Percentiles rank a stretch among this genome's conserved stretches.
phyloP scores from a whole-genome alignment of 768 basidiomycete genomes.

The Agrocybe praecox region DNA sequence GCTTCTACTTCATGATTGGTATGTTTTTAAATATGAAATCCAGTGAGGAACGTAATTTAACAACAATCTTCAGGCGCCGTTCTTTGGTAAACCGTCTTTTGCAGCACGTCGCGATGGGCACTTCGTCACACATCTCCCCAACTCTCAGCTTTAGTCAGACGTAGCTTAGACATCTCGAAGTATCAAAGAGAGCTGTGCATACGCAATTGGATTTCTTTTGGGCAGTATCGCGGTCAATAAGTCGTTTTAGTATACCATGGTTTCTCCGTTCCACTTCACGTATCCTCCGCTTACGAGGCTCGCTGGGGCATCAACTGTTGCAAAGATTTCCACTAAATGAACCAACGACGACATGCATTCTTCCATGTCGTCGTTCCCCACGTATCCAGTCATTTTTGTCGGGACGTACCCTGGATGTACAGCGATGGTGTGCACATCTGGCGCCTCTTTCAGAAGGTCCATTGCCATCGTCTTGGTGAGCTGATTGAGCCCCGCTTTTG shows the following conservation, averaged over 20 bases:
- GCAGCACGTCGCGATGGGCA: no score
- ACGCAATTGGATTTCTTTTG: no score
- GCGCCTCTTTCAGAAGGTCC: not conserved
- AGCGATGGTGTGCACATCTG: conserved; percentile 2
- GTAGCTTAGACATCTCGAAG: no score
- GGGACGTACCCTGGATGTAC: conserved; percentile 7
- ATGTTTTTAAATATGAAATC: no score
- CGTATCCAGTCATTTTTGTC: conserved; percentile 3
- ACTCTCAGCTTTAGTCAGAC: no score
- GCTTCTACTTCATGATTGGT: conserved; percentile 8
- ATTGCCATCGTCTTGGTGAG: conserved; percentile 3
- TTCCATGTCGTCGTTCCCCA: conserved; percentile 5
- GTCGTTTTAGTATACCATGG: not conserved
- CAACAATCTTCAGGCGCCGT: no score
- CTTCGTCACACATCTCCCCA: no score
- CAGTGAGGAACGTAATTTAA: no score
- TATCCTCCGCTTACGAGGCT: conserved; percentile 2
- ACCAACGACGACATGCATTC: not conserved
- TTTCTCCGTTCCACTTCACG: conserved; percentile 6
- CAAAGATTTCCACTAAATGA: not conserved
- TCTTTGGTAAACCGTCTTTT: no score
- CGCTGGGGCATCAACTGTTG: not conserved
- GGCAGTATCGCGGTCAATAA: no score
- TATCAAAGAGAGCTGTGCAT: no score
- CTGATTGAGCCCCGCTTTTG: conserved; percentile 7